Evolutionary conservation across 768 basidiomycete species (phyloP).

Genomic region (Filobasidium floriforme): DNA sequence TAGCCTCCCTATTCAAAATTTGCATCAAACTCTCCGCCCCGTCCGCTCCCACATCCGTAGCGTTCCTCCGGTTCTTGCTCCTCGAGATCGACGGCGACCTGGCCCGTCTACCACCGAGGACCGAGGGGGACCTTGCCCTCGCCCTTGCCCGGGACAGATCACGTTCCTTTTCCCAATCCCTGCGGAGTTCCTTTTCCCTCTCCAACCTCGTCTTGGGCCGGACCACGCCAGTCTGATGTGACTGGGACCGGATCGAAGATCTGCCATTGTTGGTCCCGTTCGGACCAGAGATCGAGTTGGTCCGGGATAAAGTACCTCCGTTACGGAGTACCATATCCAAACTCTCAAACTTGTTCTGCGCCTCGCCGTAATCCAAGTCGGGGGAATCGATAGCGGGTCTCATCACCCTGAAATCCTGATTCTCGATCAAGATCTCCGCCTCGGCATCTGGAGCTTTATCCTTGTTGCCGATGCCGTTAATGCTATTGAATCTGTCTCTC

Average conservation of each 20-base stretch:
- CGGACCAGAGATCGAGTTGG: background rate
- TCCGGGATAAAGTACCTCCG: background rate
- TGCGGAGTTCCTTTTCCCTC: slow-evolving; percentile 4
- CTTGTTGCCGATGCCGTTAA: too few relatives aligned
- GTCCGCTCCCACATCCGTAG: background rate
- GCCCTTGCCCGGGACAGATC: background rate
- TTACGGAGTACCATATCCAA: background rate
- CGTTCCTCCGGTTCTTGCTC: background rate
- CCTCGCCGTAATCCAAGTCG: background rate
- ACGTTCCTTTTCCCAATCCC: slow-evolving; percentile 5
- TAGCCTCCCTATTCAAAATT: slow-evolving; percentile 2
- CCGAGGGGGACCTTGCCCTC: slow-evolving; percentile 6
- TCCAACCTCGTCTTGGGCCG: slow-evolving; percentile 6
- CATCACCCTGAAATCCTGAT: background rate
- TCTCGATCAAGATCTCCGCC: background rate
- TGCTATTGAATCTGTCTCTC: background rate
- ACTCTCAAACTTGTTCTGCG: slow-evolving; percentile 4
- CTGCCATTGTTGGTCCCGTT: background rate
- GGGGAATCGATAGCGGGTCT: background rate
- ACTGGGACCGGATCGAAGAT: slow-evolving; percentile 5
- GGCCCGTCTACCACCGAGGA: background rate
- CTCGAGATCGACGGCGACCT: slow-evolving; percentile 8
- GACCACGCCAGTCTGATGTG: background rate
- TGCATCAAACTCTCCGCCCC: slow-evolving; percentile 7
- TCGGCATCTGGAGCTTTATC: background rate